A percentile compares a stretch with the other conserved stretches of the same genome.
Evolutionary conservation across 176 grass and related monocot genomes (phyloP).

Genomic region (Zea mays): Zm-B73-REFERENCE-NAM-5.0 NC_050100.1:209569001-209569500

Average conservation of each 20-base stretch:
- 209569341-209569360: slow-evolving; percentile 71
- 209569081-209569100: not conserved
- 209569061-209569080: not conserved
- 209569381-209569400: slow-evolving; percentile 68
- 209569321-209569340: slow-evolving; percentile 56
- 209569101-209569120: not conserved
- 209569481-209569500: slow-evolving; percentile 59
- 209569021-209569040: not conserved
- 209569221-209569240: not conserved
- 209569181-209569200: slow-evolving; percentile 7
- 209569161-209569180: not conserved
- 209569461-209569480: slow-evolving; percentile 45
- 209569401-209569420: slow-evolving; percentile 67
- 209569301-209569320: slow-evolving; percentile 15
- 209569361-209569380: slow-evolving; percentile 87
- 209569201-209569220: not conserved
- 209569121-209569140: too few relatives aligned
- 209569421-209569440: slow-evolving; percentile 51
- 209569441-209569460: slow-evolving; percentile 31
- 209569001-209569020: not conserved
- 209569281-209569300: slow-evolving; percentile 21
- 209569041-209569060: not conserved
- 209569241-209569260: slow-evolving; percentile 15
- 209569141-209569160: not conserved
- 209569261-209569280: not conserved